Evolutionary conservation across 768 basidiomycete genomes (phyloP).

Genomic region (Brasilioporus rufonigricans): DNA sequence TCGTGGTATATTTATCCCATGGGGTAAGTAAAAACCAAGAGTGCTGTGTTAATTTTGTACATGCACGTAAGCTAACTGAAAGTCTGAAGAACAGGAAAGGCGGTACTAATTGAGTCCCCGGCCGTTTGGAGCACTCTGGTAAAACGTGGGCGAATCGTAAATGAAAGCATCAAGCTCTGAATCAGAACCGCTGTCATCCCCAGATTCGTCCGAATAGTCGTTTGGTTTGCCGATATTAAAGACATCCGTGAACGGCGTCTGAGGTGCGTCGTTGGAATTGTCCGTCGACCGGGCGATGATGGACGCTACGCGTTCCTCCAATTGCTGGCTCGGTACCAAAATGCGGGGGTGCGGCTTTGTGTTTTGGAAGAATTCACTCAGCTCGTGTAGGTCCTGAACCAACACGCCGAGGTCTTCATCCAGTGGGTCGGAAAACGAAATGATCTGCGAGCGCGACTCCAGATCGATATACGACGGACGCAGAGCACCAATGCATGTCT

Average conservation of each 20-base stretch:
- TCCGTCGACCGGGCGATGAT: slow-evolving; percentile 79
- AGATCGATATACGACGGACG: slow-evolving; percentile 73
- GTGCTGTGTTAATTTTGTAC: background rate
- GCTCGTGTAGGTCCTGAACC: slow-evolving; percentile 73
- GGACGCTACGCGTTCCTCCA: slow-evolving; percentile 78
- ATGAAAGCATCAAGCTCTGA: slow-evolving; percentile 54
- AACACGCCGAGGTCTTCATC: slow-evolving; percentile 76
- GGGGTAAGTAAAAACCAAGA: background rate
- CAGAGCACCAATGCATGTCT: slow-evolving; percentile 70
- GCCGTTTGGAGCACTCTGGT: slow-evolving; percentile 48
- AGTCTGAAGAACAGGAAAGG: background rate
- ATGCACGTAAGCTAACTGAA: slow-evolving; percentile 1
- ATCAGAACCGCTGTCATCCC: slow-evolving; percentile 40
- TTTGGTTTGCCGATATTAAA: slow-evolving; percentile 52
- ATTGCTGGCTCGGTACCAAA: slow-evolving; percentile 51
- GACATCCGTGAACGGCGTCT: slow-evolving; percentile 78
- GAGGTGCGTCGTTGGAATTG: slow-evolving; percentile 53
- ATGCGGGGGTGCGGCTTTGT: slow-evolving; percentile 32
- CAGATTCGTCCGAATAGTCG: slow-evolving; percentile 45
- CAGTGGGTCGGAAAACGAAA: slow-evolving; percentile 35
- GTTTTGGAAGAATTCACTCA: slow-evolving; percentile 70
- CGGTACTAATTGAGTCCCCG: slow-evolving; percentile 11
- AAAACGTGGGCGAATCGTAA: slow-evolving; percentile 53
- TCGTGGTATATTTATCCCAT: background rate
- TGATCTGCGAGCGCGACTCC: slow-evolving; percentile 48